Conservation (phyloP, 1,284 basidiomycete genomes). For the Cryptococcus hybrid region DNA sequence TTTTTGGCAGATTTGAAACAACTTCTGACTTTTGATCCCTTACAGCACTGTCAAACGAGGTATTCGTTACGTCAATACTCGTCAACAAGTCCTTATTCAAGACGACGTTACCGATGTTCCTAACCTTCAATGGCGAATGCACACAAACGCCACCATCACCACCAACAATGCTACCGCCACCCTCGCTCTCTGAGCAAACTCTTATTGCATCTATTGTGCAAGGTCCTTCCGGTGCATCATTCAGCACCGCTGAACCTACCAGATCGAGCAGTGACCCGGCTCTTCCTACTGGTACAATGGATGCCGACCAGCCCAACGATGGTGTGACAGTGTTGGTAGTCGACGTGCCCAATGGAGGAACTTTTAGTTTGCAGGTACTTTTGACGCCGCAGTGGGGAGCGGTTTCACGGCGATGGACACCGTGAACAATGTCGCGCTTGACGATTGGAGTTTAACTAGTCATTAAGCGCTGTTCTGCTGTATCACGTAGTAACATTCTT, state of each 20-base stretch:
- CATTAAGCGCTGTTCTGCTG: conserved; percentile 55
- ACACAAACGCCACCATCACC: conserved; percentile 67
- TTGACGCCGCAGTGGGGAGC: conserved; percentile 79
- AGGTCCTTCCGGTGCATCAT: conserved; percentile 43
- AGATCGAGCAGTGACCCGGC: conserved; percentile 64
- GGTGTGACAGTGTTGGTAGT: conserved; percentile 79
- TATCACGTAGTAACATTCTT: too few relatives aligned
- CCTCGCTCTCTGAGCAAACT: conserved; percentile 62
- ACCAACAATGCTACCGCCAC: conserved; percentile 58
- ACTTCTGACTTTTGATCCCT: background rate
- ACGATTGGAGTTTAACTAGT: conserved; percentile 68
- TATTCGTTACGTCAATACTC: conserved; percentile 78
- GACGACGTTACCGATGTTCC: conserved; percentile 66
- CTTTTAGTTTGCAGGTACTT: conserved; percentile 70
- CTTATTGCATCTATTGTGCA: conserved; percentile 57
- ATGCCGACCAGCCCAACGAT: conserved; percentile 67
- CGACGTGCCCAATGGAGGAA: conserved; percentile 62
- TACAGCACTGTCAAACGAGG: conserved; percentile 65
- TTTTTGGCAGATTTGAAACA: background rate
- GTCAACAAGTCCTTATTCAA: conserved; percentile 87
- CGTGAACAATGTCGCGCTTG: conserved; percentile 65
- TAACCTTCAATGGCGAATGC: conserved; percentile 84
- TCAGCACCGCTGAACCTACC: conserved; percentile 36
- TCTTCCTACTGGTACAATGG: conserved; percentile 55
- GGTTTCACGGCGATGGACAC: conserved; percentile 60